Percentiles rank a stretch among this genome's conserved stretches.
Conservation (phyloP, 805 yeast genomes). For the Kuraishia hungarica region DNA sequence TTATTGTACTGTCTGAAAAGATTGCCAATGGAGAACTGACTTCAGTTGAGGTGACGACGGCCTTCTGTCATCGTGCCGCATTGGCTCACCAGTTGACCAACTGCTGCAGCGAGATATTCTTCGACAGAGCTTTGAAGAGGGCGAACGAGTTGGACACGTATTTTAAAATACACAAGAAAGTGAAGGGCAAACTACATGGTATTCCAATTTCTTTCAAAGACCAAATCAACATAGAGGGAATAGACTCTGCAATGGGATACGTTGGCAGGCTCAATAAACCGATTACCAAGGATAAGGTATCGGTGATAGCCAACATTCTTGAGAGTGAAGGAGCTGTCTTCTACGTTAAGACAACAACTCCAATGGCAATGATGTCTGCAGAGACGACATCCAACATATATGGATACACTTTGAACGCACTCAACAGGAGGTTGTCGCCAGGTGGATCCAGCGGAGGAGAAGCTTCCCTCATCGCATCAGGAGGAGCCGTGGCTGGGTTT, state of each 20-base stretch:
- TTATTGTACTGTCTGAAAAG: slow-evolving; percentile 8
- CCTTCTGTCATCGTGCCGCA: slow-evolving; percentile 20
- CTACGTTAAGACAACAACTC: slow-evolving; percentile 34
- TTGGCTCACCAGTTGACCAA: slow-evolving; percentile 18
- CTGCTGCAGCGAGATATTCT: slow-evolving; percentile 16
- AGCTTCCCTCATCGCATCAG: slow-evolving; percentile 24
- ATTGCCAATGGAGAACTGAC: slow-evolving; percentile 10
- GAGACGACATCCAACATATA: slow-evolving; percentile 29
- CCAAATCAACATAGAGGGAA: slow-evolving; percentile 29
- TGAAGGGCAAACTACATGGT: slow-evolving; percentile 36
- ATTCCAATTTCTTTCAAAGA: slow-evolving; percentile 38
- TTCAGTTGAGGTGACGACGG: slow-evolving; percentile 10
- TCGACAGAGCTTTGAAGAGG: slow-evolving; percentile 15
- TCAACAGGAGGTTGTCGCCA: slow-evolving; percentile 25
- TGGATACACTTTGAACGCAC: slow-evolving; percentile 27
- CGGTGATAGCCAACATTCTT: slow-evolving; percentile 22
- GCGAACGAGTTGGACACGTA: slow-evolving; percentile 31
- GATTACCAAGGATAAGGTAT: slow-evolving; percentile 18
- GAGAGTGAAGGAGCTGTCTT: slow-evolving; percentile 31
- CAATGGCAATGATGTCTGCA: slow-evolving; percentile 33
- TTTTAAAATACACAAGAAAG: slow-evolving; percentile 22
- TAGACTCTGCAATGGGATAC: slow-evolving; percentile 31
- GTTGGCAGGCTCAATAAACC: slow-evolving; percentile 18
- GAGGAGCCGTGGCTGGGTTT: slow-evolving; percentile 25
- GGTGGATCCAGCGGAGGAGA: slow-evolving; percentile 43